These are phyloP conservation scores for Pisolithus tinctorius DNA, from an alignment of 768 basidiomycete species.

Conservation along the genomic window DNA sequence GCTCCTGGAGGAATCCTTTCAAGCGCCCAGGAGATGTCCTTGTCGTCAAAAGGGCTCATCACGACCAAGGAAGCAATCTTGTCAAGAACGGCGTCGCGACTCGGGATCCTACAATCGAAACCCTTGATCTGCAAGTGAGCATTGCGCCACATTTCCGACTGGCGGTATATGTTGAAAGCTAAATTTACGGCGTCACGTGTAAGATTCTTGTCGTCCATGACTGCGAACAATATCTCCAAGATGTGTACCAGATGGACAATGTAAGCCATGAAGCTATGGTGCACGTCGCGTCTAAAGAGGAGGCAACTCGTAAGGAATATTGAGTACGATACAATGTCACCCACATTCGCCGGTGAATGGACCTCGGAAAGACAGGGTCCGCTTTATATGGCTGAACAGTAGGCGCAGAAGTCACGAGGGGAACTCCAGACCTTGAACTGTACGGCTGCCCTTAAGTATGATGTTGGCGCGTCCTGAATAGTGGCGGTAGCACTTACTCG, in stretches of 20 bases:
- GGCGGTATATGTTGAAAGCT: neutral
- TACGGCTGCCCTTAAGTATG: too few species aligned
- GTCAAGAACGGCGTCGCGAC: neutral
- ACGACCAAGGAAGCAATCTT: neutral
- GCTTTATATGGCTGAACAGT: neutral
- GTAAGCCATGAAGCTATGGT: constrained; percentile 16
- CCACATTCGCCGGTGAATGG: constrained; percentile 1
- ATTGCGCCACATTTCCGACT: neutral
- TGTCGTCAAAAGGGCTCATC: neutral
- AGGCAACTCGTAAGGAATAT: neutral
- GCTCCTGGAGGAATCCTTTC: neutral
- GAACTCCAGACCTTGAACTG: too few species aligned
- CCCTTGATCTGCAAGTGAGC: neutral
- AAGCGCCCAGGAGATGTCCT: too few species aligned
- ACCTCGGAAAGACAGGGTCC: neutral
- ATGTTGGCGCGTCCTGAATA: too few species aligned
- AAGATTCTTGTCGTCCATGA: neutral
- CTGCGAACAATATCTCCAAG: constrained; percentile 14
- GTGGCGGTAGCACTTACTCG: too few species aligned
- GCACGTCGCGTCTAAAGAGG: neutral
- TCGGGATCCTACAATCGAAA: too few species aligned
- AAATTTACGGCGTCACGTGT: neutral
- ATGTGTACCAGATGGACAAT: constrained; percentile 19
- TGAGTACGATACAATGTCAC: neutral
- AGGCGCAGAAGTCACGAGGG: neutral